Evolutionary conservation across 306 rosid genomes (phyloP), one percentile per base, ranked within the genome.

Genomic region (Ormosia emarginata): DNA sequence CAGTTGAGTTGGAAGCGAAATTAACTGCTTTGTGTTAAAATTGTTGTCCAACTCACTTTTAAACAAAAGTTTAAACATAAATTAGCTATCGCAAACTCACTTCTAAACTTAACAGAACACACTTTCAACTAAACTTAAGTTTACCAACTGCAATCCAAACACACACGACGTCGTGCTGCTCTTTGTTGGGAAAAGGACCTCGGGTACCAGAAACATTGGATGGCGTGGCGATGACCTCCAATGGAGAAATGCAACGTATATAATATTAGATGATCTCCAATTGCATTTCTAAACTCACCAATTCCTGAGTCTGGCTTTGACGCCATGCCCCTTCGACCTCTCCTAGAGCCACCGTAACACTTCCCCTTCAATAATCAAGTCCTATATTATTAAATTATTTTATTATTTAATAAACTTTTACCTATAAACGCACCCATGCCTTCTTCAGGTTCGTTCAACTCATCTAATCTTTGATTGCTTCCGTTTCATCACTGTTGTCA

Each of bases 321-420:
- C 81, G 13, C 24, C 43, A 66, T 74, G 88, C 34, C 94, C 90
- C 85, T 92, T 90, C 79, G 75, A 57, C 40, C 39, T 57, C 85
- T 57, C 52, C 81, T 81, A 88, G 72, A 83, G 89, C 85, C 91
- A 73, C 72, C 57, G 7, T 65, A 82, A 43, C 72, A 11, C 14
- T 39, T 53, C 1, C 66, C 34, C 58, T n/a, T 61, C 55, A 57
- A 43, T 39, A 47, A 47, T 74, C 18, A 32, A 77, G 36, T 36
- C 29, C 1, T 80, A 64, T 73, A 71, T 49, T 7, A 74, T 50
- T 49, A 56, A 24, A 24, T 24, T 24, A 24, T 24, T 24, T 39
- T 14, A 33, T 41, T 41, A 76, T 37, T 29, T 17, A 74, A 52
- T 65, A 5, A 37, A 13, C 0, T 72, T 53, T 50, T 0, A 40